Conservation (phyloP, 495 filamentous ascomycete species). For the Haplographium delicatum region DNA sequence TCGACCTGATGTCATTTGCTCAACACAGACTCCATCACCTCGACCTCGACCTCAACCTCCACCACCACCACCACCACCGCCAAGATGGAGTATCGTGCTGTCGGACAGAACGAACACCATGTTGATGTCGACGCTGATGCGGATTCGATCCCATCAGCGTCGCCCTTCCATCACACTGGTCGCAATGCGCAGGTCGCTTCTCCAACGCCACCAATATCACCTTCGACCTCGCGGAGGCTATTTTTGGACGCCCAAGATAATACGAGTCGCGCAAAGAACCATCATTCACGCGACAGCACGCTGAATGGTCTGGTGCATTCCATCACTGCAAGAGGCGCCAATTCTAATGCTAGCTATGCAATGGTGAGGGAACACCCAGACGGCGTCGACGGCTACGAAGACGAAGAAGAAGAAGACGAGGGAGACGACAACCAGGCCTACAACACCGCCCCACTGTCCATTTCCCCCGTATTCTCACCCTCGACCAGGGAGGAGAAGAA, state of each 20-base stretch:
- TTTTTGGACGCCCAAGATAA: too few species aligned
- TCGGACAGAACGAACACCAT: slow-evolving; percentile 13
- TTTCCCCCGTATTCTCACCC: slow-evolving; percentile 2
- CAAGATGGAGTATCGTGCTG: slow-evolving; percentile 15
- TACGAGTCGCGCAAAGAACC: slow-evolving; percentile 5
- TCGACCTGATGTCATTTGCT: too few species aligned
- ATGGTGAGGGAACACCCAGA: too few species aligned
- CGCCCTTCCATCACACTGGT: background rate
- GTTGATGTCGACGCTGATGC: background rate
- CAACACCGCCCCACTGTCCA: background rate
- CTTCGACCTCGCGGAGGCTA: too few species aligned
- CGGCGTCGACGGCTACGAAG: slow-evolving; percentile 16
- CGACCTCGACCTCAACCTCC: too few species aligned
- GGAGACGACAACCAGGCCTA: background rate
- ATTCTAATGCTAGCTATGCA: slow-evolving; percentile 15
- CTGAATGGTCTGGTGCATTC: background rate
- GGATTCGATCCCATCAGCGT: background rate
- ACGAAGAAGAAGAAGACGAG: slow-evolving; percentile 3
- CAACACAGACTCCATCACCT: background rate
- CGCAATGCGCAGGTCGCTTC: slow-evolving; percentile 10
- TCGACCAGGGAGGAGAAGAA: background rate
- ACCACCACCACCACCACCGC: too few species aligned
- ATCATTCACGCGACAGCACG: background rate
- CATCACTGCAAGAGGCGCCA: too few species aligned
- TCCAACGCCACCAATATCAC: slow-evolving; percentile 12